Evolutionary conservation across 495 filamentous ascomycete genomes (phyloP), one percentile per base, ranked within the genome.

Genomic region (Penicillium ochrochloron): DNA sequence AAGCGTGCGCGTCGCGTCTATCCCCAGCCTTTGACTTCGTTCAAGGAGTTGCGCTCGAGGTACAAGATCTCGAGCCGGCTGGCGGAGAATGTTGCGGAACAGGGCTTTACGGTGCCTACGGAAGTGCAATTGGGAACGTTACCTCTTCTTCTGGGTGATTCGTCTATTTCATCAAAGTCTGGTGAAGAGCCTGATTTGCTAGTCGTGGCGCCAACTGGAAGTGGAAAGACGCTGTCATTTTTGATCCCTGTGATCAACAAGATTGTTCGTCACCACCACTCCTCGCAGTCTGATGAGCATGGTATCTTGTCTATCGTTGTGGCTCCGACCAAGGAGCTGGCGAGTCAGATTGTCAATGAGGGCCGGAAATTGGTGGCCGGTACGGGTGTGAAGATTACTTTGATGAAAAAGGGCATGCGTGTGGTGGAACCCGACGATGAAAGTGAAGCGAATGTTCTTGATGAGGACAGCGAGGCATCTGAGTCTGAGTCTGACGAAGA

Each of bases 171-270:
- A 39, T 54, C 59, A 39, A 58, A 53, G 10, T 66, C 59, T 3
- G 46, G 56, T 35, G 25, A 39, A 34, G 78, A 83, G 48, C 78
- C 91, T 3, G 89, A 98, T 83, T 85, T 99, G 34, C 70, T 99
- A 37, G 89, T 90, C 4, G 88, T 97, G 37, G 95, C 95, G 15
- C 96, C 96, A 3, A 99, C 95, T 4, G 95, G 95, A 21, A 97
- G 93, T 71, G 95, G 95, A n/a, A 99, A 99, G 80, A 98, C 95
- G 0, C 75, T 98, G 59, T 90, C 92, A 4, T 99, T 97, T 70
- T 75, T 98, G 72, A 90, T 99, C 29, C 92, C 93, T 0, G 82
- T 92, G 19, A 83, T 98, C 55, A 89, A 97, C 71, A 82, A 84
- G 53, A 85, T 94, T 51, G 78, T 94, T 33, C 79, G 78, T 50